phyloP scores from a whole-genome alignment of 805 yeast species.

The Metschnikowia santaceciliae region DNA sequence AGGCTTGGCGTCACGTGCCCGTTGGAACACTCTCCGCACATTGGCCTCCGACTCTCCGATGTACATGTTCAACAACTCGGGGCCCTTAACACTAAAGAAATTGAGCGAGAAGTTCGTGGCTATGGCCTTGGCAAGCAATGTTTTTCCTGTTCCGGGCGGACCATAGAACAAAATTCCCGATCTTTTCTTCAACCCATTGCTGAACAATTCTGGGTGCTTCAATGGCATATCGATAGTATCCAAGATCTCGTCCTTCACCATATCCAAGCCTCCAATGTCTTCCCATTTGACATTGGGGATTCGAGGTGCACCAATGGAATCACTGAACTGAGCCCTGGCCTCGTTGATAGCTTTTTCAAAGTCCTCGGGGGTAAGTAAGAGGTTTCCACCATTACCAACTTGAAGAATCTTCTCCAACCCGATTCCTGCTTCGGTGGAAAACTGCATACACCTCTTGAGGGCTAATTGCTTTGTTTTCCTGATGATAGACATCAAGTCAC shows the following conservation, averaged over 20 bases:
- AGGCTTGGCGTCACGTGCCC: slow-evolving; percentile 94
- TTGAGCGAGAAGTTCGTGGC: slow-evolving; percentile 93
- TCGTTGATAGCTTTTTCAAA: slow-evolving; percentile 67
- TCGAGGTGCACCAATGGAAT: slow-evolving; percentile 93
- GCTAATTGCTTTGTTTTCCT: slow-evolving; percentile 60
- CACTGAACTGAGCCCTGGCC: slow-evolving; percentile 86
- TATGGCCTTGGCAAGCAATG: slow-evolving; percentile 91
- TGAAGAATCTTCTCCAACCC: slow-evolving; percentile 30
- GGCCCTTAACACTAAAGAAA: slow-evolving; percentile 96
- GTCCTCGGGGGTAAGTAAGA: slow-evolving; percentile 54
- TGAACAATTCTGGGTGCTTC: slow-evolving; percentile 85
- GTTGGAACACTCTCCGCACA: slow-evolving; percentile 89
- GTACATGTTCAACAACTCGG: slow-evolving; percentile 94
- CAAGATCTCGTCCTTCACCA: slow-evolving; percentile 85
- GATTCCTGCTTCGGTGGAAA: slow-evolving; percentile 21
- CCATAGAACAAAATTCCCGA: slow-evolving; percentile 95
- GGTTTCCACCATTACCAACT: slow-evolving; percentile 52
- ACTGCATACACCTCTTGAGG: slow-evolving; percentile 41
- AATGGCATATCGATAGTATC: slow-evolving; percentile 96
- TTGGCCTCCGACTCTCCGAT: slow-evolving; percentile 98
- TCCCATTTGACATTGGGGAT: slow-evolving; percentile 96
- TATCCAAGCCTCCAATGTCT: slow-evolving; percentile 92
- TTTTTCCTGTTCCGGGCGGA: slow-evolving; percentile 98
- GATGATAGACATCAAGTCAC: slow-evolving; percentile 72
- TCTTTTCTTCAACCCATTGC: slow-evolving; percentile 86